Evolutionary conservation across 768 basidiomycete species (phyloP), one percentile per base, ranked within the genome.

Genomic region (Naematelia aurantialba): DNA sequence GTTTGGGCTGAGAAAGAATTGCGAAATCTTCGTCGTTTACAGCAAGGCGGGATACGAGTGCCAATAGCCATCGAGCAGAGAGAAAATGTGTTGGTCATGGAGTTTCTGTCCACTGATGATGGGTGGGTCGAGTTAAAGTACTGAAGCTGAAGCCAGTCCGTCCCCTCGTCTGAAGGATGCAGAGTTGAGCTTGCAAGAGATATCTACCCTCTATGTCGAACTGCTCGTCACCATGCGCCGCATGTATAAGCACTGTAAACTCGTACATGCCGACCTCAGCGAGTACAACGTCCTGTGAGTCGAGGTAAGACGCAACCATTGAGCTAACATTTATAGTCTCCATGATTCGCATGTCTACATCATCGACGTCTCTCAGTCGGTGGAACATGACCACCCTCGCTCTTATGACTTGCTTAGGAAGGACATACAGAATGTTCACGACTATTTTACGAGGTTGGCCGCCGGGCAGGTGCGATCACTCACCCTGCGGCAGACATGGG

Each of bases 1-100:
- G 78, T 98, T 2, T 99, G 96, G 96, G 96, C 96, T 1, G 96
- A 99, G 78, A 99, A 99, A 79, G 96, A 99, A 77, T 88, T 97
- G 87, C 85, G 96, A 22, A 99, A 99, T 74, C 79, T 99, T 61
- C 87, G 88, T 73, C 83, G 96, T 29, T 79, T 99, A 47, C 81
- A 83, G 8, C 79, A 85, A n/a, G 89, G 89, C 19, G 92, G 89
- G 0, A 84, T 99, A 52, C 82, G 82, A 47, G 89, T 89, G 61
- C 96, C 96, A 1, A 87, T 89, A 47, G 89, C 92, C 1, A 68
- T 93, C 17, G 96, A 98, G 74, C 91, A 96, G 8, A 83, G 92
- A 57, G 92, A 97, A 76, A 99, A 99, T 72, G 89, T 99, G 5
- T 83, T 99, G 24, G 91, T 93, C 21, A 98, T 99, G 93, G 83